Evolutionary conservation across 2,329 filamentous ascomycete genomes (phyloP), one percentile per base, ranked within the genome.

Genomic region (Sporothrix pseudoabietina): DNA sequence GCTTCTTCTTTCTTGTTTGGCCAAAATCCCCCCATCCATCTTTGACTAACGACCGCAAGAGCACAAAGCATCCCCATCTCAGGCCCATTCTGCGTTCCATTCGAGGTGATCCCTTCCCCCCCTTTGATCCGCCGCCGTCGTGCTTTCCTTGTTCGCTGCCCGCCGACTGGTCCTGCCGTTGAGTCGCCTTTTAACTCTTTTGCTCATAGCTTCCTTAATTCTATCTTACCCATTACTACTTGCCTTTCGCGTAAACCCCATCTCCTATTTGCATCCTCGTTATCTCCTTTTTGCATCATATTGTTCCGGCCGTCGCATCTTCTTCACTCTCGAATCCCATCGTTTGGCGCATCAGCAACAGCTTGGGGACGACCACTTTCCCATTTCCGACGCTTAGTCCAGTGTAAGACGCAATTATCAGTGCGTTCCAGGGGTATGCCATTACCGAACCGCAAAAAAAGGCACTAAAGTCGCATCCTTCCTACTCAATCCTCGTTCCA

Each of bases 1-100:
- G 59, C 59, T 44, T 47, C 59, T 63, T 63, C 59, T 41, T 63
- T 63, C 32, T 63, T 44, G n/a, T 63, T 63, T 63, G 57, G 57
- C 54, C 57, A 41, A 61, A 16, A n/a, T 61, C 55, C 30, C 26
- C 14, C 19, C 32, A 16, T 39, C 32, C 19, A 35, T 63, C 19
- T 26, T 26, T 63, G 59, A 63, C 59, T 63, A 63, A 63, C 32
- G 32, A 39, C 16, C 16, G 59, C 19, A 63, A 63, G 35, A 63
- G 35, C 35, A 39, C 57, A 61, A n/a, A 54, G n/a, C n/a, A 54
- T 44, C 41, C 41, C 52, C 57, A 39, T 61, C 30, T 16, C 22
- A 59, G 55, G 26, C 55, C 26, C 55, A 59, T 35, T 59, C 55
- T 59, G 35, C 7, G 35, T 35, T 35, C 35, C 35, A 35, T 35